phyloP scores from a whole-genome alignment of 768 basidiomycete genomes.

The Sarcomyxa edulis region DNA sequence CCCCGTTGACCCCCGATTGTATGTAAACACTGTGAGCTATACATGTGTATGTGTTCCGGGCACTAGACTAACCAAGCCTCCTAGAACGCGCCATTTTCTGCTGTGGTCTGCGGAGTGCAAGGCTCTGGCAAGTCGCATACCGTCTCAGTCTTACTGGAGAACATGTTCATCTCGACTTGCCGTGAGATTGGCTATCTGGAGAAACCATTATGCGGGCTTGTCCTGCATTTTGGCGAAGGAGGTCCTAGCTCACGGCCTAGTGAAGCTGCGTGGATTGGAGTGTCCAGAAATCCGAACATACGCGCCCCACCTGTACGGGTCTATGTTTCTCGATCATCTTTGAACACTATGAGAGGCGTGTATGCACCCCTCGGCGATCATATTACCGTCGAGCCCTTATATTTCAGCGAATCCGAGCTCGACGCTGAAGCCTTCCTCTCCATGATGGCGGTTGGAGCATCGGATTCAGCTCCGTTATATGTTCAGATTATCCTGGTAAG shows the following conservation, averaged over 20 bases:
- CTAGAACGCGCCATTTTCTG: conserved; percentile 71
- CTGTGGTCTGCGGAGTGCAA: conserved; percentile 73
- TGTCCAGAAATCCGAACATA: conserved; percentile 23
- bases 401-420: conserved; percentile 53
- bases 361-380: conserved; percentile 47
- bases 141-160: conserved; percentile 62
- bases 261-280: conserved; percentile 61
- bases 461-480: conserved; percentile 61
- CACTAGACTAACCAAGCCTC: too few relatives aligned
- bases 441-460: conserved; percentile 67
- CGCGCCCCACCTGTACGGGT: conserved; percentile 35
- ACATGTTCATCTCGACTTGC: conserved; percentile 56
- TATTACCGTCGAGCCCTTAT: conserved; percentile 48
- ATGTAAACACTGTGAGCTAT: conserved; percentile 57
- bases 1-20: conserved; percentile 47
- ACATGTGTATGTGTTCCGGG: too few relatives aligned
- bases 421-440: conserved; percentile 67
- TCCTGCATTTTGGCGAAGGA: conserved; percentile 68
- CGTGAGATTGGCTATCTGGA: conserved; percentile 43
- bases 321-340: conserved; percentile 55
- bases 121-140: conserved; percentile 75
- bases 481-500: conserved; percentile 63
- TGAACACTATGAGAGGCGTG: conserved; percentile 54
- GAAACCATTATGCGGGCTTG: conserved; percentile 55
- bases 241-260: conserved; percentile 51